Base-by-base conservation (phyloP, 1,284 basidiomycete species). In the Microbotryum scabiosae region DNA sequence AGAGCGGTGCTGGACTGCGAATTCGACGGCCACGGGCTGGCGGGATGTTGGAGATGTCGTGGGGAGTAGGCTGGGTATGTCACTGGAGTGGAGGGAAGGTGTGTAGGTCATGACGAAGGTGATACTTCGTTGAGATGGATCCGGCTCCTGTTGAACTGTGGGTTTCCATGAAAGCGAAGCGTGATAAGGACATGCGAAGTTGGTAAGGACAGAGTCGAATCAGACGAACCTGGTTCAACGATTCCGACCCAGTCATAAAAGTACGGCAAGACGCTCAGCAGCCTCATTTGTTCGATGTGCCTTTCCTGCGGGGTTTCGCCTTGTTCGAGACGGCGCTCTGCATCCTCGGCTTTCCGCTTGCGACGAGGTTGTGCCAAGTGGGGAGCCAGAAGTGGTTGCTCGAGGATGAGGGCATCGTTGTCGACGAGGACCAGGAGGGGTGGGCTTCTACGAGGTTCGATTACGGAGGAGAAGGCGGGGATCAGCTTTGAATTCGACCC, bases 201-300 rank as follows among this genome's bases (percentile, higher is more conserved):
- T 41, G 36, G 16, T 1, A 18, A 41, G 16, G 36, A 41, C 14
- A 18, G 36, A 41, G 5, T 18, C 36, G 5, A 41, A 41, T 16
- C 36, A n/a, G 28, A 48, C 57, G 12, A 16, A 59, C 58, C 47
- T 43, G 30, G 47, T 7, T 23, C 46, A 2, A 53, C 57, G 16
- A 51, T 23, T 3, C 56, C 61, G 5, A 57, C 30, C 28, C 48
- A 55, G 25, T 61, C 61, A 23, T 61, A 66, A 47, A 66, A 66
- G 3, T 59, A 51, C 36, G 51, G 57, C 9, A 53, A 26, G 5
- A 56, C 45, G 3, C 12, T 10, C 16, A 7, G 5, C 6, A 60
- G n/a, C 30, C 52, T 20, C 1, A 57, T 14, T 7, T 14, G n/a
- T 30, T 50, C 20, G 23, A n/a, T 18, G 5, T 63, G 59, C 20